A percentile compares a stretch with the other conserved stretches of the same genome.
Conservation (phyloP, 257 asterid species). For the Solanum habrochaites region DNA sequence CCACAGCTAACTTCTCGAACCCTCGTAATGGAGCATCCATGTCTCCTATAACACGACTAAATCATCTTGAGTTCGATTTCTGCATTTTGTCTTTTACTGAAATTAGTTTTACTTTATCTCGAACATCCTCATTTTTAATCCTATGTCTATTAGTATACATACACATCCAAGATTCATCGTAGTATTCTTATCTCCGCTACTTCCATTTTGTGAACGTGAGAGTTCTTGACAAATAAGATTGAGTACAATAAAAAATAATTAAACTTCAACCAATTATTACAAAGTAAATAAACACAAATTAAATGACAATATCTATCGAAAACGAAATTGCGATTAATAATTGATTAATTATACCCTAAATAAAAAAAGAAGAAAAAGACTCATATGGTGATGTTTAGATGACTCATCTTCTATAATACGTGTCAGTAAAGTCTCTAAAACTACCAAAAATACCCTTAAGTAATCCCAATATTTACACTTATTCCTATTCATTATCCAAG, state of each 20-base stretch:
- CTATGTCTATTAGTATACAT: neutral
- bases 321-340: no score
- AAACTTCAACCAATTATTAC: neutral
- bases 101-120: neutral
- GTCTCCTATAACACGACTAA: neutral
- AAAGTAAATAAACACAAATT: neutral
- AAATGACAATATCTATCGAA: no score
- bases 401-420: neutral
- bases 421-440: neutral
- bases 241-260: neutral
- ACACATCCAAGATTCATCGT: neutral
- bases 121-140: neutral
- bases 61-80: accelerated
- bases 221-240: neutral
- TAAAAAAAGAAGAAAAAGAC: neutral
- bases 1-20: neutral
- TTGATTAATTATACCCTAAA: neutral
- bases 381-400: neutral
- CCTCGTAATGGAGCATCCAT: no score
- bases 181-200: accelerated
- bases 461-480: neutral
- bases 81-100: neutral
- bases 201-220: neutral
- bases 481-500: neutral
- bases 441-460: neutral